Conservation (phyloP, 352 stramenopile species). For the Nothophytophthora sp. region DNA sequence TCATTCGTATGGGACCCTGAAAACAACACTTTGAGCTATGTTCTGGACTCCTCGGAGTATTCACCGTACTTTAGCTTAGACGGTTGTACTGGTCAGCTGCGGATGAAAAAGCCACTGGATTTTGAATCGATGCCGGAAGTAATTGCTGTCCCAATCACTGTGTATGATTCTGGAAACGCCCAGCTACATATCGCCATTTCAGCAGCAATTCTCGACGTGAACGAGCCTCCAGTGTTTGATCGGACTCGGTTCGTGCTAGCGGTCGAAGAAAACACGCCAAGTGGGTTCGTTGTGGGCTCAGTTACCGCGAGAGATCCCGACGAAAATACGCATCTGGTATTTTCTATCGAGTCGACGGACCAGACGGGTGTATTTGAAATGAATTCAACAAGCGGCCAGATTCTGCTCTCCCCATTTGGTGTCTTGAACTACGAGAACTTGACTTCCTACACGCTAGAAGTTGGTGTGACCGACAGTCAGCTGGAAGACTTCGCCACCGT, state of each 20-base stretch:
- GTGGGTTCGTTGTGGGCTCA: constrained; percentile 2
- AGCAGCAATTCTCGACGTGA: constrained; percentile 14
- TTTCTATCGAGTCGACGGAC: constrained; percentile 1
- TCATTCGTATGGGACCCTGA: constrained; percentile 51
- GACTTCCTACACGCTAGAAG: constrained; percentile 4
- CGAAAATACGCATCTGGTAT: neutral
- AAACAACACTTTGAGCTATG: constrained; percentile 46
- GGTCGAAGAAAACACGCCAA: constrained; percentile 14
- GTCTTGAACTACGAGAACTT: constrained; percentile 15
- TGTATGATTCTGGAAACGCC: constrained; percentile 16
- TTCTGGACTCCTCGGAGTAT: constrained; percentile 41
- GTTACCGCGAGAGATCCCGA: constrained; percentile 19
- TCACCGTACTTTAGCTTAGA: constrained; percentile 49
- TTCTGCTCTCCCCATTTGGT: constrained; percentile 2
- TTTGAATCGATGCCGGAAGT: constrained; percentile 28
- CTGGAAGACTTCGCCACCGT: constrained; percentile 6
- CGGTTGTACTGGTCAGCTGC: constrained; percentile 48
- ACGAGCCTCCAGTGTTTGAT: constrained; percentile 20
- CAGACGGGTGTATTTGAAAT: constrained; percentile 4
- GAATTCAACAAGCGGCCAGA: neutral
- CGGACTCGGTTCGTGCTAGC: constrained; percentile 5
- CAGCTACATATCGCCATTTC: constrained; percentile 6
- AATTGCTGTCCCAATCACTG: constrained; percentile 11
- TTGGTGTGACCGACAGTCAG: constrained; percentile 14
- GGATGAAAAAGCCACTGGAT: constrained; percentile 33